Conservation (phyloP, 139 green algal species). For the Prasinococcaceae sp. region DNA sequence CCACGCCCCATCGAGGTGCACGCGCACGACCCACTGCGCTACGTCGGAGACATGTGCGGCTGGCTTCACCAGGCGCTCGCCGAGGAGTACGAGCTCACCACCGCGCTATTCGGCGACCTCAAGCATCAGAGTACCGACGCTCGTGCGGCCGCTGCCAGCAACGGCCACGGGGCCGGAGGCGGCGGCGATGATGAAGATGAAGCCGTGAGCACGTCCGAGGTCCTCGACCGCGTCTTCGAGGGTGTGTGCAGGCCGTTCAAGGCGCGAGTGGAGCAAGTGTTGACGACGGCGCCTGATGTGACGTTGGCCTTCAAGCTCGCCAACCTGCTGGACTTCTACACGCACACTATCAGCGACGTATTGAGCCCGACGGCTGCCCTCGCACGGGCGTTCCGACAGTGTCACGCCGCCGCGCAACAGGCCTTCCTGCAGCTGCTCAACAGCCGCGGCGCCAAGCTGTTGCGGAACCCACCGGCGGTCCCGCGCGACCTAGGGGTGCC, state of each 20-base stretch:
- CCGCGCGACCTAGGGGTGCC: conserved; percentile 11
- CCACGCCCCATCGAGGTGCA: conserved; percentile 91
- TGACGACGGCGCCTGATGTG: conserved; percentile 5
- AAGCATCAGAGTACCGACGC: background rate
- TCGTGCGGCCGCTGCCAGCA: background rate
- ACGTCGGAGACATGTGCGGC: conserved; percentile 89
- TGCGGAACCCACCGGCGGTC: conserved; percentile 18
- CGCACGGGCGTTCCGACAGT: background rate
- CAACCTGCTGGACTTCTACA: conserved; percentile 27
- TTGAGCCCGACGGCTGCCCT: background rate
- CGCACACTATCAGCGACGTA: conserved; percentile 11
- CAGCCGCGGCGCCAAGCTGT: conserved; percentile 9
- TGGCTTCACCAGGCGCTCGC: conserved; percentile 90
- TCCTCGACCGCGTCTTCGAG: conserved; percentile 87
- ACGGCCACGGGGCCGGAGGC: background rate
- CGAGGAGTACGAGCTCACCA: conserved; percentile 75
- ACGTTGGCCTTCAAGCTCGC: conserved; percentile 20
- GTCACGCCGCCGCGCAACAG: background rate
- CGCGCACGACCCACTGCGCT: conserved; percentile 72
- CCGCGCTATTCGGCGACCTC: conserved; percentile 58
- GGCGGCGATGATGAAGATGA: conserved; percentile 16
- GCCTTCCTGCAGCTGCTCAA: background rate
- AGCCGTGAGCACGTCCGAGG: conserved; percentile 30
- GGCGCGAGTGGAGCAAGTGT: conserved; percentile 36
- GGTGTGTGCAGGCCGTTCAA: conserved; percentile 84